These are phyloP conservation scores for Hypoxylon sp. DNA, from an alignment of 2,329 filamentous ascomycete species.

Conservation along the genomic window DNA sequence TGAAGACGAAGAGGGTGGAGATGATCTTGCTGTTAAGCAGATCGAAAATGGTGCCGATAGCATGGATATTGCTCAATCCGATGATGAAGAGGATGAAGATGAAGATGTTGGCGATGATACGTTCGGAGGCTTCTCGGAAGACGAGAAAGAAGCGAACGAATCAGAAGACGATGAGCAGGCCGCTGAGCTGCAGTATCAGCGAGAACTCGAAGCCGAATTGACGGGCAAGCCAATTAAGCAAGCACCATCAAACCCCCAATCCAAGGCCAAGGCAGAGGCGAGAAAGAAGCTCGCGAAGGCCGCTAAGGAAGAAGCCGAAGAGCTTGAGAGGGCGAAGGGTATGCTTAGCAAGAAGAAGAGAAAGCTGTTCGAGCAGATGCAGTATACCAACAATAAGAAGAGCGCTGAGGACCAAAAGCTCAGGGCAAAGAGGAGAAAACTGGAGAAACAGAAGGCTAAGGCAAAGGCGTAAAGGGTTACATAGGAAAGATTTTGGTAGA, in stretches of 20 bases:
- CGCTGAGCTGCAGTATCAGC: conserved; percentile 80
- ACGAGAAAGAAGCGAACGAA: conserved; percentile 59
- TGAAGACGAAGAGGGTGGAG: conserved; percentile 64
- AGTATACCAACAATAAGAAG: conserved; percentile 94
- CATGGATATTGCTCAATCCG: conserved; percentile 67
- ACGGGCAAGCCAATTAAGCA: conserved; percentile 75
- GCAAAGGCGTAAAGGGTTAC: conserved; percentile 48
- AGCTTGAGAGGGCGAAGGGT: conserved; percentile 93
- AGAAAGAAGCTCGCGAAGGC: conserved; percentile 79
- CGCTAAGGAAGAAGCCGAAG: conserved; percentile 83
- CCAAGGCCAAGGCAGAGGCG: conserved; percentile 77
- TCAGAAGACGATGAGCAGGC: conserved; percentile 72
- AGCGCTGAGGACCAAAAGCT: conserved; percentile 91
- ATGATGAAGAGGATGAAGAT: conserved; percentile 63
- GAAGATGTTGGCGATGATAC: conserved; percentile 61
- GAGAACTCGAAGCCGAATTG: conserved; percentile 93
- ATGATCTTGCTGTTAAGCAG: conserved; percentile 60
- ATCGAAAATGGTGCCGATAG: conserved; percentile 62
- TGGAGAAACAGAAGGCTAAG: conserved; percentile 74
- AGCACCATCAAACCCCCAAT: conserved; percentile 67
- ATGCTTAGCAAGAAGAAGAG: conserved; percentile 99
- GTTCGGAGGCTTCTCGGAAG: conserved; percentile 68
- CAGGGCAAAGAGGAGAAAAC: conserved; percentile 88
- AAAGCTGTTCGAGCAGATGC: conserved; percentile 97
- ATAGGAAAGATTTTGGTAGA: conserved; percentile 22